Evolutionary conservation across 176 grass and related monocot genomes (phyloP), one percentile per base, ranked within the genome.

Genomic region (Oryza rufipogon): DNA sequence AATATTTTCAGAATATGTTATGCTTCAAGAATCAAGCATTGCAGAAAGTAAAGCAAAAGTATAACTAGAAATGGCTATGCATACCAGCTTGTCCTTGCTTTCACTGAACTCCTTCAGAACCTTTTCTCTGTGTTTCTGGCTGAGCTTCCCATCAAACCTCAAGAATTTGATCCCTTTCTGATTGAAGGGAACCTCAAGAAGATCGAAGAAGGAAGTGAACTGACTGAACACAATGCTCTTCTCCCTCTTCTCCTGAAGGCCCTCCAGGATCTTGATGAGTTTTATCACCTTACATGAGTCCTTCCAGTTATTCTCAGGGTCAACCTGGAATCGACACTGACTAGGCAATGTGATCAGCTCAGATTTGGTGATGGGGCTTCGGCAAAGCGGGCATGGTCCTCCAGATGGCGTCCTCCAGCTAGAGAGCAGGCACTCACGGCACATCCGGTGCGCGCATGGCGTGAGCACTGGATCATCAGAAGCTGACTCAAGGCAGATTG

Each of bases 221-320:
- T 95, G 92, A 84, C 95, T 97, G 86, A 97, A 97, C 26, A 97
- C 89, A 49, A 95, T 97, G 74, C 95, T 97, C 82, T 97, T 97
- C 82, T 97, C 95, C 73, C 71, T 85, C 60, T 87, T 84, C 61
- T 72, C 88, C 76, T 64, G 66, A 54, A 91, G 76, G 38, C 39
- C 76, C 71, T 95, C 64, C 28, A 95, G 80, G 71, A 81, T 90
- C 68, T 56, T 80, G 26, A 97, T 84, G 15, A 97, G 84, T 73
- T 90, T 91, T 5, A 3, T 64, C 38, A 97, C 92, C 83, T 97
- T 97, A 47, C 89, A 94, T 1, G 92, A 94, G 68, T 97, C 95
- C 85, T 92, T 97, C 95, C 95, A 94, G 60, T 97, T 89, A 77
- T 91, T 91, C 52, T 97, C 77, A 10, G 91, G 64, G 63, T 97